Percentiles rank a stretch among this genome's conserved stretches.
phyloP scores from a whole-genome alignment of 495 filamentous ascomycete genomes.

The Aspergillus conjunctus region DNA sequence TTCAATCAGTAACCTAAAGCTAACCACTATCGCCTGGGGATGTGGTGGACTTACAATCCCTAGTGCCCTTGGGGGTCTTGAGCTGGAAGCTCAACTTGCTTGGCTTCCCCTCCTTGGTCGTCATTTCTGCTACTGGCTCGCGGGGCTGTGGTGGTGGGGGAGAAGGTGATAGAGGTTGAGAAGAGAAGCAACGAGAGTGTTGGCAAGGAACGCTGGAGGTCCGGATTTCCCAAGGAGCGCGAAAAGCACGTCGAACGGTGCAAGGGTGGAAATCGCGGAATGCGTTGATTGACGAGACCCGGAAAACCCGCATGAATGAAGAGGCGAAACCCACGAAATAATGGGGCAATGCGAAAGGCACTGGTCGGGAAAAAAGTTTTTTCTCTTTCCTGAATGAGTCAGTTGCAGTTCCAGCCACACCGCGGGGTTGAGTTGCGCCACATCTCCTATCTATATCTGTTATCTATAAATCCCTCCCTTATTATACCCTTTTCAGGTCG shows the following conservation, averaged over 20 bases:
- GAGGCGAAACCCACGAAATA: conserved; percentile 16
- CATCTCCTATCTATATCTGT: neutral
- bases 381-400: conserved; percentile 19
- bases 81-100: conserved; percentile 34
- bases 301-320: conserved; percentile 25
- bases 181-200: conserved; percentile 14
- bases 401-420: conserved; percentile 9
- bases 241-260: conserved; percentile 15
- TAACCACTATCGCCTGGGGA: neutral
- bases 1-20: neutral
- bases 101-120: conserved; percentile 36
- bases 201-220: conserved; percentile 8
- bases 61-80: conserved; percentile 49
- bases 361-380: conserved; percentile 19
- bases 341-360: conserved; percentile 9
- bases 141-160: neutral
- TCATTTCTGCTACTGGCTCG: conserved; percentile 25
- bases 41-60: conserved; percentile 33
- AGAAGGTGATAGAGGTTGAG: too few relatives aligned
- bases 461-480: neutral
- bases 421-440: conserved; percentile 6
- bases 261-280: conserved; percentile 10
- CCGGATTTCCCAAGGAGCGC: conserved; percentile 18
- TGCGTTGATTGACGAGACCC: conserved; percentile 19
- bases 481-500: too few relatives aligned